Percentiles rank a stretch among this genome's conserved stretches.
Evolutionary conservation across 768 basidiomycete species (phyloP).

Genomic region (Agrocybe praecox): DNA sequence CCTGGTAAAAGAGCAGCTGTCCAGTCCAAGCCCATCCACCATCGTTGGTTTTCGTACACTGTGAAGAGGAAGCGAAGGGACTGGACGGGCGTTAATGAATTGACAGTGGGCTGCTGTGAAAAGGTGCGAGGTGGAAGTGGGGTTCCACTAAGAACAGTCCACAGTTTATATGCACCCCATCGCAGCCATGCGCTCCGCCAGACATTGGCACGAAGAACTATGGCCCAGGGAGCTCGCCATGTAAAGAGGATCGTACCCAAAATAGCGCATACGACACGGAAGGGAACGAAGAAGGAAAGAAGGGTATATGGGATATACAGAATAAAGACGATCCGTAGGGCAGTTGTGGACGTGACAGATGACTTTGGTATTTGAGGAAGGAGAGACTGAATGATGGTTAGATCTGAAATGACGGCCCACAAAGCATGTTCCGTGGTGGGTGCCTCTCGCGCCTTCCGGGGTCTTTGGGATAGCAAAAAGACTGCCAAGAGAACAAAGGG

Average conservation of each 20-base stretch:
- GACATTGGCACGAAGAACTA: constrained; percentile 53
- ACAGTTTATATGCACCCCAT: constrained; percentile 55
- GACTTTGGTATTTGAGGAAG: constrained; percentile 45
- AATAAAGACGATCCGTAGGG: constrained; percentile 59
- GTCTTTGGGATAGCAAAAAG: constrained; percentile 30
- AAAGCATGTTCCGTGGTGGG: constrained; percentile 21
- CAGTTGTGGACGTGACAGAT: constrained; percentile 29
- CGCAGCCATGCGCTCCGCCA: constrained; percentile 70
- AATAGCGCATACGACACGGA: constrained; percentile 62
- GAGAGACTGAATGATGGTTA: constrained; percentile 64
- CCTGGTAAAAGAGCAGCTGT: constrained; percentile 88
- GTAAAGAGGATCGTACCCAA: constrained; percentile 59
- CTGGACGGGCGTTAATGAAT: constrained; percentile 35
- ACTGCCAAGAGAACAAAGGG: constrained; percentile 49
- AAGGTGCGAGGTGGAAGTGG: constrained; percentile 46
- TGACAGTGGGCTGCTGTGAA: constrained; percentile 33
- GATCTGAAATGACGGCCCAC: constrained; percentile 52
- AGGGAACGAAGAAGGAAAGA: constrained; percentile 61
- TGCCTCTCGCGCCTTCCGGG: constrained; percentile 3
- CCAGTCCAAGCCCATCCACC: constrained; percentile 99
- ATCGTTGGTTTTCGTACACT: constrained; percentile 93
- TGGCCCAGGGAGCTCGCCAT: constrained; percentile 71
- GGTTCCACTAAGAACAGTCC: constrained; percentile 55
- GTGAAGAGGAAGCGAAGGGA: constrained; percentile 82
- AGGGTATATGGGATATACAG: constrained; percentile 69